Evolutionary conservation across 371 early-diverging fungal genomes (phyloP).

Genomic region (Mortierella sp.): DNA sequence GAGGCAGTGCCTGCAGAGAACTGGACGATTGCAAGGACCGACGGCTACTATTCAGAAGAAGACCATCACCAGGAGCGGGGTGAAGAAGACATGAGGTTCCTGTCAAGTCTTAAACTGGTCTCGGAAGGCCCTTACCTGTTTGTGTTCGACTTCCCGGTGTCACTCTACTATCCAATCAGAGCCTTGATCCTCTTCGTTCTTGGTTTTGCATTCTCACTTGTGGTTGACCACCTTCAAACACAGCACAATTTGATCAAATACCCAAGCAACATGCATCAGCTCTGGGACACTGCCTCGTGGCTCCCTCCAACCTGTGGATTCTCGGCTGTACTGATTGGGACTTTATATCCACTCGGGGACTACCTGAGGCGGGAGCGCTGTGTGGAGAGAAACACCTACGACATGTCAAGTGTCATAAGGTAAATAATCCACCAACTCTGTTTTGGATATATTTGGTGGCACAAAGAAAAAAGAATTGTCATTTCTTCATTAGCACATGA

Average conservation of each 20-base stretch:
- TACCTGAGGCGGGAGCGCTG: conserved; percentile 51
- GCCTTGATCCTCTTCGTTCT: conserved; percentile 63
- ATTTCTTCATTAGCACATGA: not conserved
- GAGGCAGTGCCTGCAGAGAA: not conserved
- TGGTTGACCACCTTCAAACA: conserved; percentile 68
- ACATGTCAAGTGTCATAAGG: conserved; percentile 68
- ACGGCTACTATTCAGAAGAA: not conserved
- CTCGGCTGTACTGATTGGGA: conserved; percentile 63
- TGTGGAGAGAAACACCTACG: conserved; percentile 49
- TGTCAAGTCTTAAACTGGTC: conserved; percentile 23
- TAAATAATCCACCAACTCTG: conserved; percentile 13
- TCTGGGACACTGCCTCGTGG: conserved; percentile 66
- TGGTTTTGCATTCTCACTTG: conserved; percentile 67
- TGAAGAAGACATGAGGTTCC: not conserved
- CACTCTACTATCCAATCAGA: conserved; percentile 60
- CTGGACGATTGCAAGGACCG: not conserved
- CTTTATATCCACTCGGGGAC: conserved; percentile 65
- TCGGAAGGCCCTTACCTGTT: conserved; percentile 45
- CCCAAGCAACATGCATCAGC: conserved; percentile 38
- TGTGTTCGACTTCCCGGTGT: conserved; percentile 37
- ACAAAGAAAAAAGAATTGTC: conserved; percentile 1
- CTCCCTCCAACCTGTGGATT: conserved; percentile 66
- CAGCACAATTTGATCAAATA: conserved; percentile 62
- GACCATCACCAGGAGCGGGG: not conserved
- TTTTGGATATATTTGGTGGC: not conserved